Evolutionary conservation across 1,284 basidiomycete species (phyloP), one percentile per base, ranked within the genome.

Genomic region (Gymnopus androsaceus): DNA sequence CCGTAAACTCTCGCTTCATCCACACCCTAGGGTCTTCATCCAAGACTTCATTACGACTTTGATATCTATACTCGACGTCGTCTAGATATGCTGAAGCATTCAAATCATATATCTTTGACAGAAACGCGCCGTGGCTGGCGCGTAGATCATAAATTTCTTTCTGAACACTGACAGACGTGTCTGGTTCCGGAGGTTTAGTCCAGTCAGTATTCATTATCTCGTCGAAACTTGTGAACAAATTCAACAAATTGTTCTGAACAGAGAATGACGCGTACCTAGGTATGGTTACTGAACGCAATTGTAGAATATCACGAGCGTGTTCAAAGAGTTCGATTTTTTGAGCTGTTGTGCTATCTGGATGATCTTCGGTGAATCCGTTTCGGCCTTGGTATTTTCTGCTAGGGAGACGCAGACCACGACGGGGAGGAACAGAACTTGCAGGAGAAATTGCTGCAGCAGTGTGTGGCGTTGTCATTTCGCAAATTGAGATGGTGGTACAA

Each of bases 31-130:
- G 54, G 23, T 55, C 46, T 8, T 33, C 38, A 37, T 55, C 54
- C 4, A 50, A 40, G 3, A 41, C 30, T n/a, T 41, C 54, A 25
- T 55, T 42, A 7, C 54, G 37, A 27, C 54, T 55, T 15, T 27
- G 45, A 36, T 50, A 49, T 15, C 46, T n/a, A 42, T 41, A 25
- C 17, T 55, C 47, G 7, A 55, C 31, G 19, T 55, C 54, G 15
- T 40, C 54, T 4, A 49, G 47, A 44, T 55, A 55, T 4, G 30
- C 28, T 7, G 28, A 17, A n/a, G 54, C 36, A 33, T 55, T 41
- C 27, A 55, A 15, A 34, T 55, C 54, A 17, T 55, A 55, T 33
- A 55, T n/a, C 21, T 44, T 50, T 14, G 54, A 48, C 21, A 55
- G 38, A 6, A 55, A 14, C 4, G 6, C 15, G 9, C 14, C 40